Base-by-base conservation (phyloP, 441 rosid genomes). In the Pelargonium myrrhifolium region DNA sequence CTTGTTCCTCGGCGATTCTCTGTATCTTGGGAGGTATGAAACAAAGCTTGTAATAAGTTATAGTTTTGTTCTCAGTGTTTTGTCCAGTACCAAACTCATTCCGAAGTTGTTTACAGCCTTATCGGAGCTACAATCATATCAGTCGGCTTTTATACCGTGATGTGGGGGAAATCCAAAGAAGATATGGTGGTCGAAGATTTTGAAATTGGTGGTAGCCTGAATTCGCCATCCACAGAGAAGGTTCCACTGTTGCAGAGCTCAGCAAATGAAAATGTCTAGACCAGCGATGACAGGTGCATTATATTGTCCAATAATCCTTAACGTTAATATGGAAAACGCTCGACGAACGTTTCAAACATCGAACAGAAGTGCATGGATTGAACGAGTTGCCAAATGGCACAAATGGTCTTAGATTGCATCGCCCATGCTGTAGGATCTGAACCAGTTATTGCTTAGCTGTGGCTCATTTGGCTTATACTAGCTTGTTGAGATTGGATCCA, bases 131-230 rank as follows among this genome's bases (percentile, higher is more conserved):
- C 82, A 0, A 75, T 85, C 35, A 89, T 90, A 74, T 81, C 98
- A 0, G 15, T 85, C 1, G 94, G 96, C 37, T 93, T 89, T 65
- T 90, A 89, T 53, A 89, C 82, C 1, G 89, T 89, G 5, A 85
- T 87, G 87, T 87, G 92, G 98, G 96, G 97, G 2, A 92, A 92
- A 81, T 73, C 82, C 3, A 90, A 85, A 66, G 93, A 88, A 69
- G 93, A 79, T 31, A 65, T 51, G 56, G 74, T 53, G 56, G 74
- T 53, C 26, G 92, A 83, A 70, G 86, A 81, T 14, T 49, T 35
- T 45, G 73, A 61, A 4, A 68, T 20, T 58, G 65, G 42, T 47
- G 18, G 20, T 15, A 65, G 24, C 67, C 39, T 66, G 8, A 76
- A 74, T 42, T 67, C 76, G 26, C 70, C 71, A 8, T 62, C 74